Percentiles rank a stretch among this genome's conserved stretches.
Evolutionary conservation across 2,329 filamentous ascomycete species (phyloP).

Genomic region (Ophiocordyceps australis): DNA sequence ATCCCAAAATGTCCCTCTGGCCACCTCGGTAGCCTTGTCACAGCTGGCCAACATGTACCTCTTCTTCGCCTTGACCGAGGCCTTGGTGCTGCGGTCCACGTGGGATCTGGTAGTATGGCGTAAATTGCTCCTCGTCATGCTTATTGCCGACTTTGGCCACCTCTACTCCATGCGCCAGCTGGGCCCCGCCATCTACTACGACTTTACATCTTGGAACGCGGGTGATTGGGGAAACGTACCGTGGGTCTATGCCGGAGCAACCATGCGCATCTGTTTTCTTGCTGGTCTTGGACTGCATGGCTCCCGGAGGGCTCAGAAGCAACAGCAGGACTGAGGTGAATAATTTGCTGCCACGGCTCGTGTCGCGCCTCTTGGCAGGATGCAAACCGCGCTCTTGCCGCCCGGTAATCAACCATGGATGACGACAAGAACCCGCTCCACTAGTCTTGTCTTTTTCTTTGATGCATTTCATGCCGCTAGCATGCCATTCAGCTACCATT

Average conservation of each 20-base stretch:
- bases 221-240: conserved; percentile 52
- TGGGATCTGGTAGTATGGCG: conserved; percentile 52
- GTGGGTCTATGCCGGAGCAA: conserved; percentile 50
- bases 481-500: too few relatives aligned
- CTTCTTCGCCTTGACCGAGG: conserved; percentile 61
- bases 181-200: conserved; percentile 45
- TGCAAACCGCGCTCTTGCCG: too few relatives aligned
- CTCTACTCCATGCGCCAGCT: conserved; percentile 45
- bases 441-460: too few relatives aligned
- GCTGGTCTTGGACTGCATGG: conserved; percentile 30
- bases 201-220: conserved; percentile 41
- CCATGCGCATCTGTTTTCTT: conserved; percentile 40
- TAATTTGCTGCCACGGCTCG: too few relatives aligned
- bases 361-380: too few relatives aligned
- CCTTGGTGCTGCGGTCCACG: conserved; percentile 53
- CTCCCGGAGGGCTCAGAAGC: conserved; percentile 8
- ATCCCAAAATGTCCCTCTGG: conserved; percentile 28
- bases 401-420: too few relatives aligned
- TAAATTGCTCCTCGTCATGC: conserved; percentile 44
- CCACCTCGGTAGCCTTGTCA: conserved; percentile 48
- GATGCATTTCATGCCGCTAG: too few relatives aligned
- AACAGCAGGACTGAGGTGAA: too few relatives aligned
- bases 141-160: conserved; percentile 64
- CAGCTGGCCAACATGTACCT: conserved; percentile 68
- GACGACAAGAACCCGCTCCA: too few relatives aligned